Base-by-base conservation (phyloP, 441 rosid species). In the Euphorbia celastroides region DNA sequence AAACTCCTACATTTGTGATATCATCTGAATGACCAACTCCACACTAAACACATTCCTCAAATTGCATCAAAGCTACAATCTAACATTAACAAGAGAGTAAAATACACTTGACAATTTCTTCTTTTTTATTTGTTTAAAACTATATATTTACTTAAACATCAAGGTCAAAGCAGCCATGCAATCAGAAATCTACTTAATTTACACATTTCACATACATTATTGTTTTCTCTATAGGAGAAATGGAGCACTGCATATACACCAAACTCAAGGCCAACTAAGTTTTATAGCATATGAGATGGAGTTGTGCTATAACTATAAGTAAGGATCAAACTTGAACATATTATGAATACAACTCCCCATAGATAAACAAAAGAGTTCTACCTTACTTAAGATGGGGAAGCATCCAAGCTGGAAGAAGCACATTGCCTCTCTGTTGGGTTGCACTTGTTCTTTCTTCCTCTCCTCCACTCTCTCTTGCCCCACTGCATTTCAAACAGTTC, bases 341-440 rank as follows among this genome's bases (percentile, higher is more conserved):
- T 32, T 22, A 52, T 13, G n/a, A n/a, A n/a, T n/a, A 36, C 12
- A 36, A 36, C 55, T 8, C 20, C 14, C 34, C 19, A 30, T 22
- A n/a, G 2, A 28, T 26, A 20, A 64, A 31, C 67, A 31, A 54
- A 50, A 30, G 23, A 34, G 5, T 41, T 17, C 7, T 57, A n/a
- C 54, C 20, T 38, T 7, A 52, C 19, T 69, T 72, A 9, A 70
- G 46, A 48, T 55, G 70, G 72, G 73, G 65, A 67, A 80, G 76
- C 88, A 86, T 77, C 90, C 90, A 86, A 41, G 88, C 69, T 2
- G 88, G 88, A 70, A 83, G 62, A 19, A 77, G 60, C 8, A 72
- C 51, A 32, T 73, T 75, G 20, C 62, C 66, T 62, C 66, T 70
- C 30, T 72, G 57, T 22, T 42, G 69, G 9, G 65, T 42, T n/a